Conservation (phyloP, 164 flowering plant genomes). For the Annona squamosa region DNA sequence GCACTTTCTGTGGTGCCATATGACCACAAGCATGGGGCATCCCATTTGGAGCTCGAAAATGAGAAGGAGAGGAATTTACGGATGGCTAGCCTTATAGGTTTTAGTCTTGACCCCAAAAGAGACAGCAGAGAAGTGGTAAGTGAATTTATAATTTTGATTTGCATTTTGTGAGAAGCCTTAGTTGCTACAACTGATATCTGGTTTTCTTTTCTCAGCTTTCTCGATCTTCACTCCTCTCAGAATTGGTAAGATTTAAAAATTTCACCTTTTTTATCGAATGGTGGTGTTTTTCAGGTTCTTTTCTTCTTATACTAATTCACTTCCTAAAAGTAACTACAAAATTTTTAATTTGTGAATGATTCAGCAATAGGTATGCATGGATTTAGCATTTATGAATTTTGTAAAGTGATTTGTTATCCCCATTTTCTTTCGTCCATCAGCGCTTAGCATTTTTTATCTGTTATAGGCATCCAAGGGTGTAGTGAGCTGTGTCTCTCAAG, state of each 20-base stretch:
- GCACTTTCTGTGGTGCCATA: constrained; percentile 74
- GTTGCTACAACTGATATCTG: background rate
- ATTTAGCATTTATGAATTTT: background rate
- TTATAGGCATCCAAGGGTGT: constrained; percentile 79
- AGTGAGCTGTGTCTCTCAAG: constrained; percentile 70
- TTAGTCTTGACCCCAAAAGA: constrained; percentile 63
- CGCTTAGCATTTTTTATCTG: background rate
- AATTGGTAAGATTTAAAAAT: constrained; percentile 52
- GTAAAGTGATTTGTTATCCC: background rate
- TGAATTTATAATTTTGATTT: background rate
- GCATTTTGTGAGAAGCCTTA: background rate
- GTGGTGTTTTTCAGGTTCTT: background rate
- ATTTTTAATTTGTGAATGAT: too few relatives aligned
- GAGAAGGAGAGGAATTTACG: constrained; percentile 80
- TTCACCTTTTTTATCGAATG: background rate
- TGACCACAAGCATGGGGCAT: constrained; percentile 48
- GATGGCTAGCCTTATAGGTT: constrained; percentile 77
- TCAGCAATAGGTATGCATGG: background rate
- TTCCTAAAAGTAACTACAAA: background rate
- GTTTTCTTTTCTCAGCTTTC: constrained; percentile 52
- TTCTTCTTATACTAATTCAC: too few relatives aligned
- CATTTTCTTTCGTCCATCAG: background rate
- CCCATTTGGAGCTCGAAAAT: constrained; percentile 83
- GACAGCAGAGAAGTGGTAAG: constrained; percentile 82
- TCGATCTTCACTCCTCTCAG: constrained; percentile 65